Conservation (phyloP, 495 filamentous ascomycete species). For the Aspergillus conjunctus region DNA sequence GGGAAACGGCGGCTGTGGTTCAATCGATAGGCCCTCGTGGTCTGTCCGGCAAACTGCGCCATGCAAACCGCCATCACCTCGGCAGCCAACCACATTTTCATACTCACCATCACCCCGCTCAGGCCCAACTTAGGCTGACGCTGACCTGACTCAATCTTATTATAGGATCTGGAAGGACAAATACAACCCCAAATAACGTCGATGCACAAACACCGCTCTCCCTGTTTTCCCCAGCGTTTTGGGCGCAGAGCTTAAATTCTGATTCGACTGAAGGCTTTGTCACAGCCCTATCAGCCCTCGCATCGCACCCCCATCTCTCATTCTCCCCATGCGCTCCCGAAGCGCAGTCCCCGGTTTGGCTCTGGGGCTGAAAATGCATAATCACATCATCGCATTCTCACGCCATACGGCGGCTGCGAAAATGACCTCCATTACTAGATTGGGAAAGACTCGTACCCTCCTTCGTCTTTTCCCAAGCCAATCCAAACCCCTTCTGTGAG, state of each 20-base stretch:
- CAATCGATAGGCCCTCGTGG: conserved; percentile 32
- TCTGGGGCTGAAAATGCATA: conserved; percentile 21
- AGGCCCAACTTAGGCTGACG: conserved; percentile 26
- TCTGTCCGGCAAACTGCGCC: conserved; percentile 21
- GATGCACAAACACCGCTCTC: neutral
- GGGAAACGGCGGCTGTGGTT: conserved; percentile 22
- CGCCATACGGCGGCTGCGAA: conserved; percentile 18
- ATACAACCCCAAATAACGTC: conserved; percentile 66
- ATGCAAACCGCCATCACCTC: conserved; percentile 26
- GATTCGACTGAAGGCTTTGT: neutral
- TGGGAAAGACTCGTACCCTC: neutral
- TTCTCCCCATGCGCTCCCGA: neutral
- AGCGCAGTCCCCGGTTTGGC: conserved; percentile 3
- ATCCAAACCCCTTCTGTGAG: neutral
- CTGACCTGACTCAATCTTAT: conserved; percentile 5
- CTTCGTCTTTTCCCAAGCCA: conserved; percentile 5
- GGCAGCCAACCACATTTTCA: conserved; percentile 27
- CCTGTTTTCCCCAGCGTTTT: conserved; percentile 5
- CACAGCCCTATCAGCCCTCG: conserved; percentile 11
- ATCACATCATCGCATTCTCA: conserved; percentile 11
- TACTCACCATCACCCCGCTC: conserved; percentile 2
- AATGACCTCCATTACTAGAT: conserved; percentile 9
- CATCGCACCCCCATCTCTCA: neutral
- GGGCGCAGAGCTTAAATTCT: neutral
- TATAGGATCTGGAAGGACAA: conserved; percentile 96